phyloP scores from a whole-genome alignment of 1,284 basidiomycete species.

The Volvariella volvacea region DNA sequence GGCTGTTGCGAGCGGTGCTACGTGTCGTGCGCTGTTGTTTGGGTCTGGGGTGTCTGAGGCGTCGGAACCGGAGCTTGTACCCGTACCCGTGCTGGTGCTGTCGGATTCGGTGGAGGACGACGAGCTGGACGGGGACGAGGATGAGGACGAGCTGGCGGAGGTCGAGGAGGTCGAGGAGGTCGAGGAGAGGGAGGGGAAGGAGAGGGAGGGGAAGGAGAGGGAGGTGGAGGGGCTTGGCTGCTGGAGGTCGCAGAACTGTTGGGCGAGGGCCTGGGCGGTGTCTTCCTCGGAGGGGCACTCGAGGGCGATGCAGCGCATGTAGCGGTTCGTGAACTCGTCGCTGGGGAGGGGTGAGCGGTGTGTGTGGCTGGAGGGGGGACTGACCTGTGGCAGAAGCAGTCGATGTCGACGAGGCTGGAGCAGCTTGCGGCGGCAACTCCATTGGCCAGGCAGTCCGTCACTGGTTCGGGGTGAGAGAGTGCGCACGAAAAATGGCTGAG shows the following conservation, averaged over 20 bases:
- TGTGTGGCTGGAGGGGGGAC: constrained; percentile 7
- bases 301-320: constrained; percentile 24
- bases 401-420: constrained; percentile 27
- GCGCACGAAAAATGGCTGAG: too few species aligned
- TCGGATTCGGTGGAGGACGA: constrained; percentile 1
- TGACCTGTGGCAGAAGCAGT: constrained; percentile 35
- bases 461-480: too few species aligned
- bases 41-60: too few species aligned
- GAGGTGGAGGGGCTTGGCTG: constrained; percentile 24
- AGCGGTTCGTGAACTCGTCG: constrained; percentile 19
- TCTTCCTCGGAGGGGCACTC: constrained; percentile 24
- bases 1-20: too few species aligned
- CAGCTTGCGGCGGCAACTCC: constrained; percentile 27
- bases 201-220: constrained; percentile 22
- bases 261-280: constrained; percentile 29
- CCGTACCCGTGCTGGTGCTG: too few species aligned
- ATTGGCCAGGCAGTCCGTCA: constrained; percentile 27
- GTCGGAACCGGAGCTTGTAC: too few species aligned
- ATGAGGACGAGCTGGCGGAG: constrained; percentile 3
- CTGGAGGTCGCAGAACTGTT: constrained; percentile 33
- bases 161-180: too few species aligned
- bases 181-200: constrained; percentile 14
- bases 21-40: too few species aligned
- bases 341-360: constrained; percentile 11
- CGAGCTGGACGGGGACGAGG: constrained; percentile 7